Base-by-base conservation (phyloP, 306 rosid species). In the Quercus agrifolia region DNA sequence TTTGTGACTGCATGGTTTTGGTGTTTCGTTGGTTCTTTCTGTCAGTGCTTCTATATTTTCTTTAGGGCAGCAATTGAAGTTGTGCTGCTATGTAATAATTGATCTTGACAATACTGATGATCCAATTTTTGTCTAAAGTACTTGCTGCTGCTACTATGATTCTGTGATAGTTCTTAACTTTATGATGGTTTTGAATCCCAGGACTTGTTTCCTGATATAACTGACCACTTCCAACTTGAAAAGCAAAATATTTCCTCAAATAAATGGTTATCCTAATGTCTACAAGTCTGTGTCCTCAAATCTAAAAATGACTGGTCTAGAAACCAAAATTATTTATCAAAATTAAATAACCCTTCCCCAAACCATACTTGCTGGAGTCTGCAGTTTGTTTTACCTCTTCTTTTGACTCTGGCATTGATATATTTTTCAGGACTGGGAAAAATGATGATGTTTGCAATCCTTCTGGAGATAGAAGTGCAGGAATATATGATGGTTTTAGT, bases 401-500 rank as follows among this genome's bases (percentile, higher is more conserved):
- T 49, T 73, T 57, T 74, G 76, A 58, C 77, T 58, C 79, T 23
- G 59, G 20, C 83, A 68, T 70, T 81, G 74, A 89, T 74, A 30
- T 70, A 72, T 64, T 57, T 74, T 73, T 56, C 63, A 85, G 89
- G 73, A 85, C 80, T 63, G 91, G 57, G 64, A 88, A 86, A 67
- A 88, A 87, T 28, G 92, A 87, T 35, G 91, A 89, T 56, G 64
- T 70, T 21, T 55, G 69, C 49, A 82, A 88, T 71, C 80, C 88
- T 77, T 80, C 87, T 77, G 79, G 80, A 77, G 90, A 83, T 59
- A 56, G 78, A 74, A 77, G 79, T 56, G 80, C 79, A 19, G 92
- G 85, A 81, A 77, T 74, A 30, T 90, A 88, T 72, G 92, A 88
- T 80, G 90, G 88, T 23, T 92, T 94, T 70, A 92, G 99, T 74